Base-by-base conservation (phyloP, 805 yeast genomes). In the Lipomyces chichibuensis region DNA sequence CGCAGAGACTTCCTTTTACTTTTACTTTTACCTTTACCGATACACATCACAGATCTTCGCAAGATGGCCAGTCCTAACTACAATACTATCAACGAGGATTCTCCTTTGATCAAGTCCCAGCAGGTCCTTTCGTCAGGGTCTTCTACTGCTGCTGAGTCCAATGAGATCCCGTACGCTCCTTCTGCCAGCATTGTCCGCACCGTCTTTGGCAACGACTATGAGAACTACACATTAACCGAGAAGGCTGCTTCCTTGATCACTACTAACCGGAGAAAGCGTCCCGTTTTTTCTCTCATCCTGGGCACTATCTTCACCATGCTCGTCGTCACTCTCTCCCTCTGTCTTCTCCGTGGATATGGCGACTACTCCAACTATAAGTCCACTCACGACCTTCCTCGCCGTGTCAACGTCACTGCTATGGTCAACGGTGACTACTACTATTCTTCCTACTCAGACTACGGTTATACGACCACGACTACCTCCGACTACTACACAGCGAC, bases 371-470 rank as follows among this genome's bases (percentile, higher is more conserved):
- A 29, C 57, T 69, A 55, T 58, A 65, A 67, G 11, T 60, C 65
- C 13, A 55, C 66, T 23, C 62, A 69, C 64, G 71, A 69, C 58
- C 63, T 67, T 60, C 71, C 71, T 9, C 66, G 64, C 29, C 61
- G 71, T 8, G 71, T 69, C 60, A 69, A 69, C 57, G 63, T 69
- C 49, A 69, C 71, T 23, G 71, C 60, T 59, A 67, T 67, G 66
- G 58, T 57, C 60, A 37, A 46, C 29, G 69, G 69, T 59, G 65
- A 67, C 46, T 69, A 69, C 70, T 66, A 69, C 67, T 63, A 55
- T 37, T 59, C 65, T 29, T 62, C 60, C 54, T 59, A 29, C 32
- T 29, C 32, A 29, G 32, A 29, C 32, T 58, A 37, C 25, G 54
- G 29, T 57, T 52, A 58, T 53, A 35, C 53, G 20, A 13, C 43